These are phyloP conservation scores for Solanum rostratum DNA, from an alignment of 257 asterid species.

Conservation along the genomic window DNA sequence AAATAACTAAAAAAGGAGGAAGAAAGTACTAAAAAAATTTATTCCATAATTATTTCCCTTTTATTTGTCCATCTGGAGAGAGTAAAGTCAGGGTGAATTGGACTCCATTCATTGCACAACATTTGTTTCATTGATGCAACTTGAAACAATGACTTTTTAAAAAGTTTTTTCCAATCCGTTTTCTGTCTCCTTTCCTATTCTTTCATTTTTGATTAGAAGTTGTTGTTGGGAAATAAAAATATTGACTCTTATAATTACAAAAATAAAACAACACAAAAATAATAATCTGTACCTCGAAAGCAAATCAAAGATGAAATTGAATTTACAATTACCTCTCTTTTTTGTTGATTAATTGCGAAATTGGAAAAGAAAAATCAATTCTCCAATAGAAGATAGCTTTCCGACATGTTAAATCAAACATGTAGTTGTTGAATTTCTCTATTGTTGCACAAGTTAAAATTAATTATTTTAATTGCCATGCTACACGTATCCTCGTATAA, in stretches of 20 bases:
- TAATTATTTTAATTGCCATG: background rate
- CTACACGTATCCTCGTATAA: background rate
- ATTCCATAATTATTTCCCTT: background rate
- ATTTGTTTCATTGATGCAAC: no score
- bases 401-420: background rate
- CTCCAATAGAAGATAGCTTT: background rate
- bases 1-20: no score
- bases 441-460: background rate
- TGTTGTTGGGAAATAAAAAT: background rate
- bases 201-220: no score
- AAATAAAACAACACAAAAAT: background rate
- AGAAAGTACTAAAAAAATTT: no score
- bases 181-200: no score
- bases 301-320: background rate
- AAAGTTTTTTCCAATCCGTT: no score
- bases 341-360: background rate
- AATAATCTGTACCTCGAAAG: background rate
- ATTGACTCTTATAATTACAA: background rate
- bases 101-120: no score
- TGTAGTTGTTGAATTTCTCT: background rate
- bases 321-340: background rate
- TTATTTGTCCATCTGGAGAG: no score
- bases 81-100: no score
- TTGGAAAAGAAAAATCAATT: no score
- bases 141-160: no score